Base-by-base conservation (phyloP, 2,329 filamentous ascomycete species). In the Aspergillus carbonarius region DNA sequence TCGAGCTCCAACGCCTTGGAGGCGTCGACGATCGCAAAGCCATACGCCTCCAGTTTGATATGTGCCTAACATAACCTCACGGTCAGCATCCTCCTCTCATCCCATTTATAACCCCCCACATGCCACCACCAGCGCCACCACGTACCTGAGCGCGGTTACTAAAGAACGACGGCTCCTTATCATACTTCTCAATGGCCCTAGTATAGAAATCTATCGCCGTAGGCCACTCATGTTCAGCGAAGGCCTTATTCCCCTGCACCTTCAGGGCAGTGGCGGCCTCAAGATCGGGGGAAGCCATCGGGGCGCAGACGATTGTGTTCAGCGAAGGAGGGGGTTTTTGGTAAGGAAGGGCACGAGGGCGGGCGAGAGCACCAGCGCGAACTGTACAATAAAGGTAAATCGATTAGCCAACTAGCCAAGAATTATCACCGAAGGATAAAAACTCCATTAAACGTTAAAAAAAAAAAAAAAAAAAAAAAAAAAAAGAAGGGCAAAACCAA, bases 1-100 rank as follows among this genome's bases (percentile, higher is more conserved):
- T 98, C 91, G 59, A 98, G 81, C 73, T 96, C 92, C 71, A 98
- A 88, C 15, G 95, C 95, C 76, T 91, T 96, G 54, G 90, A 91
- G 32, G 93, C 92, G 78, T 99, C 95, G 54, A 88, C 83, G 68
- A 98, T 89, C 23, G 95, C 93, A 79, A 93, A 96, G 39, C 95
- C 95, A 73, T 93, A 98, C 18, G 93, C 87, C 77, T 99, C 95
- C 39, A 93, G 88, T 80, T 97, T 98, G 76, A 99, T 93, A 74
- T 99, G 85, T 64, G 91, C 91, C 92, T 96, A 70, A 25, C 59
- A 46, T 13, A 53, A 35, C 51, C 39, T 7, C 25, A 60, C 20
- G 55, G 52, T 66, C 50, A 66, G 64, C 51, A 58, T 44, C 18
- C 17, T 49, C 40, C 34, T 25, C 34, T 51, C 15, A 18, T 40